Percentiles rank a stretch among this genome's conserved stretches.
Conservation (phyloP, 2,329 filamentous ascomycete genomes). For the Xylariaceae sp. region DNA sequence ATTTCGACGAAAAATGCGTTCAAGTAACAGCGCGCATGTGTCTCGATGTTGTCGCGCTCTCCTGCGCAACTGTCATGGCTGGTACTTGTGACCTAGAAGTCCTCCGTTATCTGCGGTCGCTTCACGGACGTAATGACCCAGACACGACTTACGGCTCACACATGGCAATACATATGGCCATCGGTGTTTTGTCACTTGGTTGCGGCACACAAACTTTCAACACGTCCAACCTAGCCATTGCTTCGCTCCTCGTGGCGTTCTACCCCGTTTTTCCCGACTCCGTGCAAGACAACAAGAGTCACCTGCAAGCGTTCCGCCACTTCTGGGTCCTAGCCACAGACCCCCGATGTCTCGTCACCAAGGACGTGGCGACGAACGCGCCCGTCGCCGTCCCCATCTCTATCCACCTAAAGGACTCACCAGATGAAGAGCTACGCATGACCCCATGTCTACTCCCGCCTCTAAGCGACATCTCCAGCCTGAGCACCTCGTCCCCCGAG, state of each 20-base stretch:
- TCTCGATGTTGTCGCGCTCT: constrained; percentile 82
- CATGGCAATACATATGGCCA: constrained; percentile 87
- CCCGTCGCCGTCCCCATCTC: constrained; percentile 74
- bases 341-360: constrained; percentile 82
- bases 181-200: constrained; percentile 87
- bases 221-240: constrained; percentile 84
- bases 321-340: constrained; percentile 96
- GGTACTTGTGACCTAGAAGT: constrained; percentile 88
- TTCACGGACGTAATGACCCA: constrained; percentile 83
- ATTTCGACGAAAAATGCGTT: constrained; percentile 84
- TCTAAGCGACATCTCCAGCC: constrained; percentile 61
- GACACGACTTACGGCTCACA: constrained; percentile 93
- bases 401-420: constrained; percentile 57
- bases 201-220: constrained; percentile 92
- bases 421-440: constrained; percentile 43
- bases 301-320: constrained; percentile 94
- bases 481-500: constrained; percentile 61
- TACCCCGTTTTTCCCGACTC: constrained; percentile 90
- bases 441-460: constrained; percentile 67
- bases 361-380: constrained; percentile 82
- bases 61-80: constrained; percentile 88
- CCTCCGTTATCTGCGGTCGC: constrained; percentile 79
- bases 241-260: constrained; percentile 84
- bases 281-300: constrained; percentile 91
- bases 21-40: constrained; percentile 86